Conservation (phyloP, 306 rosid species). For the Sicyos edulis region DNA sequence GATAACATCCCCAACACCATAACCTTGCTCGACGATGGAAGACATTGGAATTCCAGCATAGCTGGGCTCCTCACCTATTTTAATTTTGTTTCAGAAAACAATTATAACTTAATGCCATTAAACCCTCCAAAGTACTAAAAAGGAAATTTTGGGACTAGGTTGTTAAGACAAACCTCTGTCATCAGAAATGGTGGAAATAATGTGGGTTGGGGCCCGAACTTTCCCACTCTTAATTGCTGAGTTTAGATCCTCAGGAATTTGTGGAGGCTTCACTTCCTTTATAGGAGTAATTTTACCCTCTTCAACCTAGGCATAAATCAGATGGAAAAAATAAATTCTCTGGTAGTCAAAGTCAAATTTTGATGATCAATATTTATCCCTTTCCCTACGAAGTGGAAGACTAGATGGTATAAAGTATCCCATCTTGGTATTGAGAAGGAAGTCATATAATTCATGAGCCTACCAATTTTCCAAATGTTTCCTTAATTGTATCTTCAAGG, state of each 20-base stretch:
- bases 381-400: neutral
- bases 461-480: slow-evolving; percentile 82
- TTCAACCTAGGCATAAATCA: slow-evolving; percentile 43
- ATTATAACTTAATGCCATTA: neutral
- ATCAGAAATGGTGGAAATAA: slow-evolving; percentile 95
- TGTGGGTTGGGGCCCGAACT: slow-evolving; percentile 98
- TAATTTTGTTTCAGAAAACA: neutral
- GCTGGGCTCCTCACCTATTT: slow-evolving; percentile 92
- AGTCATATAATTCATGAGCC: slow-evolving; percentile 30
- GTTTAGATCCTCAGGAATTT: slow-evolving; percentile 88
- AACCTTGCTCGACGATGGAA: slow-evolving; percentile 84
- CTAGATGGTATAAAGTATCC: slow-evolving; percentile 1
- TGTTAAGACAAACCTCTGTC: slow-evolving; percentile 64
- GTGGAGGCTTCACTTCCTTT: slow-evolving; percentile 89
- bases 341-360: neutral
- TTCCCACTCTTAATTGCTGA: slow-evolving; percentile 86
- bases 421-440: slow-evolving; percentile 7
- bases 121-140: neutral
- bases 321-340: slow-evolving; percentile 1
- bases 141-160: neutral
- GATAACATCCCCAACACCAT: slow-evolving; percentile 83
- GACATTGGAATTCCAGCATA: slow-evolving; percentile 99
- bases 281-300: slow-evolving; percentile 64
- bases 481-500: slow-evolving; percentile 68
- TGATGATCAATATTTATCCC: too few species aligned